phyloP scores from a whole-genome alignment of 805 yeast genomes.

The Dipodascus geniculatus region DNA sequence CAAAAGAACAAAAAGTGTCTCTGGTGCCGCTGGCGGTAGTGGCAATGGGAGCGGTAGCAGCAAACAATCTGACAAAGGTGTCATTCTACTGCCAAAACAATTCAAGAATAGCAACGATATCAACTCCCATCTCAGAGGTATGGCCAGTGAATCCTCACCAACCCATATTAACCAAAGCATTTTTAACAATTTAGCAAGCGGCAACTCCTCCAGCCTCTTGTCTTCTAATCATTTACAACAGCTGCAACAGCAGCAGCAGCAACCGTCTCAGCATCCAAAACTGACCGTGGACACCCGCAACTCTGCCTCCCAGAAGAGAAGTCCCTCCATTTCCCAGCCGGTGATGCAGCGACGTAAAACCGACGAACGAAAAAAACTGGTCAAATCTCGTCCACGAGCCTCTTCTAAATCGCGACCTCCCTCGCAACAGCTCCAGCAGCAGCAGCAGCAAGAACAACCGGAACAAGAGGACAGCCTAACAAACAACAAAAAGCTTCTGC shows the following conservation, averaged over 20 bases:
- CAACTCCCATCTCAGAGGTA: slow-evolving; percentile 3
- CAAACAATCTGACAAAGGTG: slow-evolving; percentile 14
- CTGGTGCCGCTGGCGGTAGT: no score
- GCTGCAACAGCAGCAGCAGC: slow-evolving; percentile 1
- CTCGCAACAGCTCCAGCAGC: no score
- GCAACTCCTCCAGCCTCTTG: background rate
- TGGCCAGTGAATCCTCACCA: no score
- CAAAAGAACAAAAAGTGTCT: background rate
- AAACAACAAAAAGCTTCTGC: background rate
- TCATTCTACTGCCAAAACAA: slow-evolving; percentile 20
- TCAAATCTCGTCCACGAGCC: background rate
- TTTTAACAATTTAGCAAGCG: background rate
- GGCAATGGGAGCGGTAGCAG: background rate
- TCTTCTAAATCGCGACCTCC: background rate
- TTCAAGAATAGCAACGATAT: slow-evolving; percentile 12
- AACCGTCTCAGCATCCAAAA: background rate
- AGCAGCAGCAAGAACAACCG: background rate
- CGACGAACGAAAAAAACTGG: slow-evolving; percentile 1
- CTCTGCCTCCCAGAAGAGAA: background rate
- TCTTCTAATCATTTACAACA: background rate
- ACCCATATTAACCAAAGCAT: background rate
- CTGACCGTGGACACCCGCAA: slow-evolving; percentile 1
- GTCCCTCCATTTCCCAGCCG: background rate
- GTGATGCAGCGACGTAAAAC: slow-evolving; percentile 1
- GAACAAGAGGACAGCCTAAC: background rate